Base-by-base conservation (phyloP, 2,329 filamentous ascomycete species). In the Xylaria digitata region DNA sequence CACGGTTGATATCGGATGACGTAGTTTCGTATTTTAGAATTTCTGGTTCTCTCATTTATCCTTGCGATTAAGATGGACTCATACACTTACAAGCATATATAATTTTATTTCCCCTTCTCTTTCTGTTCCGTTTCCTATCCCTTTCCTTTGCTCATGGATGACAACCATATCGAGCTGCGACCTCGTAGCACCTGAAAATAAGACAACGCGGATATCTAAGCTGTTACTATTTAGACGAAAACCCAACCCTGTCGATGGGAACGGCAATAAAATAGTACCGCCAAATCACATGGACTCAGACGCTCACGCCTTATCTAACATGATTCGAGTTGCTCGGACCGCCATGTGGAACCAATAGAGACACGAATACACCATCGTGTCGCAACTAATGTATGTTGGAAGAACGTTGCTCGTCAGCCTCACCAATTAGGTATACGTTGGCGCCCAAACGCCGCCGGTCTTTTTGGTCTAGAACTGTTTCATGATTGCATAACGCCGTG, bases 291-390 rank as follows among this genome's bases (percentile, higher is more conserved):
- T 66, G 46, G 58, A 62, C 46, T 53, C 19, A 17, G 52, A 21
- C 30, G 30, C 42, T 42, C 19, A n/a, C 23, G 43, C 45, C 57
- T 26, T 49, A 49, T 45, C 34, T 65, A 37, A 45, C 37, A 37
- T 53, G 23, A 42, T 61, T n/a, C 26, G 50, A 66, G 59, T 60
- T 17, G 45, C 40, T 26, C 40, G 53, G 55, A 53, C 46, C 1
- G 55, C 59, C 43, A 66, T 60, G 63, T 68, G 63, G 54, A 62
- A 45, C 59, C 54, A 62, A 58, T 50, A 49, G 30, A 57, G 40
- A 49, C 34, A 23, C n/a, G 30, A 62, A 43, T 26, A n/a, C 17
- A 13, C 11, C 19, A 21, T 30, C 21, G 34, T 45, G 34, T n/a
- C n/a, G 34, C 23, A 17, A n/a, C 37, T 53, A 53, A 5, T 37